These are phyloP conservation scores for Mycena pura DNA, from an alignment of 768 basidiomycete species.

Conservation along the genomic window DNA sequence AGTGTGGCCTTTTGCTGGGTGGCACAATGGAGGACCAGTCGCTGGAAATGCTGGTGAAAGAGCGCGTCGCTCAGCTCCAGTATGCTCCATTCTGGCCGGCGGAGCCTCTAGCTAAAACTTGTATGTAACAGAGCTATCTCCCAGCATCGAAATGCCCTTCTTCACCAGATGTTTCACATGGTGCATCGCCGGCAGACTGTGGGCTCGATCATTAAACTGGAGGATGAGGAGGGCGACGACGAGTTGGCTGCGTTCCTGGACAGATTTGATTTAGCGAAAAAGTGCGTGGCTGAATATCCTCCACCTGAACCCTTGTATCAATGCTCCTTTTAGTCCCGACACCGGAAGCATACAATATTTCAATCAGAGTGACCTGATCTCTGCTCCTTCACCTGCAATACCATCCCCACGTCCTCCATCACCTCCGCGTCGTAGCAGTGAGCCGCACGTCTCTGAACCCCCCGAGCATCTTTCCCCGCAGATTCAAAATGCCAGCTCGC, in stretches of 20 bases:
- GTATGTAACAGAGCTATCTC: conserved; percentile 58
- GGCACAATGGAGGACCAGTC: conserved; percentile 28
- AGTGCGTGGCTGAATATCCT: conserved; percentile 24
- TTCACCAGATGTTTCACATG: conserved; percentile 75
- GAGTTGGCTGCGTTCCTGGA: conserved; percentile 59
- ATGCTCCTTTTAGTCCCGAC: conserved; percentile 42
- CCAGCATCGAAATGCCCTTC: conserved; percentile 70
- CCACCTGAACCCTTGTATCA: not conserved
- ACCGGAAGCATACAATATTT: conserved; percentile 49
- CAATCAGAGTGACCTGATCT: conserved; percentile 37
- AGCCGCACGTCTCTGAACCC: not conserved
- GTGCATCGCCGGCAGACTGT: conserved; percentile 58
- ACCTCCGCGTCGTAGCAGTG: conserved; percentile 4
- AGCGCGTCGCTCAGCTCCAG: conserved; percentile 52
- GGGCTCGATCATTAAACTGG: conserved; percentile 45
- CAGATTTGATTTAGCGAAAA: conserved; percentile 55
- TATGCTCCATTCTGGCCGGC: conserved; percentile 29
- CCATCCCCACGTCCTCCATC: conserved; percentile 3
- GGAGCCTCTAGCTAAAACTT: conserved; percentile 8
- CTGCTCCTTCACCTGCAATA: conserved; percentile 21
- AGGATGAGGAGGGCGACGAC: conserved; percentile 48
- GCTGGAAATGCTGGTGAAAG: conserved; percentile 48
- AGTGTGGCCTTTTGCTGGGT: not conserved
- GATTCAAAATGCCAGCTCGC: conserved; percentile 12
- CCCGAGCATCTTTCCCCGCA: not conserved